These are phyloP conservation scores for Pyrus pyrifolia DNA, from an alignment of 306 rosid species.

Conservation along the genomic window DNA sequence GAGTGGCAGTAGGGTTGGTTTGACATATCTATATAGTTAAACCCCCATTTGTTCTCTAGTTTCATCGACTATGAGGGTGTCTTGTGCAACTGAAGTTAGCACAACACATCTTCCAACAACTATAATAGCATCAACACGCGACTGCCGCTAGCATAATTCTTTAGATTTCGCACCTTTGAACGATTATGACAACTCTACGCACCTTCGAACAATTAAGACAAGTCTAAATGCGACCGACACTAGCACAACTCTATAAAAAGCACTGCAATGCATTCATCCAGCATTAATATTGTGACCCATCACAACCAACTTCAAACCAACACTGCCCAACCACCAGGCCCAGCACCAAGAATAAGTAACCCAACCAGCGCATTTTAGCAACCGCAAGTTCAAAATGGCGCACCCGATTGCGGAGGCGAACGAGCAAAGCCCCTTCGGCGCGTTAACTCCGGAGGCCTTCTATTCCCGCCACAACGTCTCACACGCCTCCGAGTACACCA, in stretches of 20 bases:
- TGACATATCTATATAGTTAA: background rate
- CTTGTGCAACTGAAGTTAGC: no score
- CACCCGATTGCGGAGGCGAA: constrained; percentile 83
- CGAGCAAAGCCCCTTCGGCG: constrained; percentile 72
- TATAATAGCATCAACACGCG: no score
- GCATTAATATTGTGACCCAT: background rate
- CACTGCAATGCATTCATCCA: background rate
- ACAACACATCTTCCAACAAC: background rate
- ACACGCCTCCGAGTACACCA: constrained; percentile 63
- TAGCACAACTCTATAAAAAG: no score
- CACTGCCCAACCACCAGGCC: background rate
- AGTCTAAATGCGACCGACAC: no score
- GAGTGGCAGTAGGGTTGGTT: background rate
- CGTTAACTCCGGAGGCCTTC: constrained; percentile 59
- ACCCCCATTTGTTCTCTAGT: background rate
- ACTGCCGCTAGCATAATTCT: background rate
- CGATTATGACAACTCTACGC: no score
- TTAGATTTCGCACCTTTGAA: no score
- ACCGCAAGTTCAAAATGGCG: constrained; percentile 31
- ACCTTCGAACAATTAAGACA: no score
- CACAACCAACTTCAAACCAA: background rate
- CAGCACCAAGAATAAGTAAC: background rate
- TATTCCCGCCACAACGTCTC: constrained; percentile 68
- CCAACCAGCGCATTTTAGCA: background rate
- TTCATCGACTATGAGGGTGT: background rate